Evolutionary conservation across 1,284 basidiomycete genomes (phyloP).

Genomic region (Gomphus sp.): DNA sequence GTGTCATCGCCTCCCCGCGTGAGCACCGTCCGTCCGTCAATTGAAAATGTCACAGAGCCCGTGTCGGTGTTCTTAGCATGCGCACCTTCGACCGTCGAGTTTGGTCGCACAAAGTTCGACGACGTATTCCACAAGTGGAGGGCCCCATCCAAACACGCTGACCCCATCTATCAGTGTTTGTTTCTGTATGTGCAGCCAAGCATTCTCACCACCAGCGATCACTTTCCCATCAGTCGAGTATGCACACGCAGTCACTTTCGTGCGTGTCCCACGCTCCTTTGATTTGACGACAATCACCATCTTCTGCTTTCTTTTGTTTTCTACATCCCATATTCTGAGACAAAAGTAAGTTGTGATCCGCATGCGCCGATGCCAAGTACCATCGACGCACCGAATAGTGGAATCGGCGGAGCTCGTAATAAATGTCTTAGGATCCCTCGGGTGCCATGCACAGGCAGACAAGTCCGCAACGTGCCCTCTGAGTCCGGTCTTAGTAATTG

Average conservation of each 20-base stretch:
- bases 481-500: constrained; percentile 8
- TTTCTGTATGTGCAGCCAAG: not conserved
- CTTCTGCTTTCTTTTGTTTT: constrained; percentile 85
- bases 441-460: constrained; percentile 88
- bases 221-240: constrained; percentile 81
- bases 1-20: constrained; percentile 91
- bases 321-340: constrained; percentile 85
- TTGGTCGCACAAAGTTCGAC: constrained; percentile 87
- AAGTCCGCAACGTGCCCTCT: constrained; percentile 95
- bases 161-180: not conserved
- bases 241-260: constrained; percentile 81
- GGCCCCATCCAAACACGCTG: constrained; percentile 85
- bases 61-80: constrained; percentile 79
- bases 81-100: constrained; percentile 76
- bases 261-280: constrained; percentile 91
- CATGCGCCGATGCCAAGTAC: not conserved
- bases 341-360: not conserved
- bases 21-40: constrained; percentile 74
- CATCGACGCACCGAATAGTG: constrained; percentile 66
- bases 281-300: constrained; percentile 93
- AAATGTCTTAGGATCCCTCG: constrained; percentile 73
- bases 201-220: constrained; percentile 72
- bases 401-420: constrained; percentile 93
- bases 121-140: constrained; percentile 90
- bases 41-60: constrained; percentile 75